These are phyloP conservation scores for Podospora didyma DNA, from an alignment of 495 filamentous ascomycete genomes.

Conservation along the genomic window DNA sequence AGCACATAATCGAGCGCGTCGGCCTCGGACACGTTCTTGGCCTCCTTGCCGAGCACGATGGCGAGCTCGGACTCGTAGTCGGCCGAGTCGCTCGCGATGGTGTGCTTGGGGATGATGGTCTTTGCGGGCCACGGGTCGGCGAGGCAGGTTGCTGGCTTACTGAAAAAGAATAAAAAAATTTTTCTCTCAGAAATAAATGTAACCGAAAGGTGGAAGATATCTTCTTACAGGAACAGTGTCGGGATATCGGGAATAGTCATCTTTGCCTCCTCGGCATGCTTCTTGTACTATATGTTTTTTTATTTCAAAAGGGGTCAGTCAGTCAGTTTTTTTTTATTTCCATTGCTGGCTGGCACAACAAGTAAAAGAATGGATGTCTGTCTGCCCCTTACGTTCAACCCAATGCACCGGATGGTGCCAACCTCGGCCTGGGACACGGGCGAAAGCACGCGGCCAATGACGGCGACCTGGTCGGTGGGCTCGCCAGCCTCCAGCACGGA, in stretches of 20 bases:
- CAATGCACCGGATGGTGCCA: constrained; percentile 44
- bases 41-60: constrained; percentile 43
- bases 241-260: constrained; percentile 41
- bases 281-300: constrained; percentile 41
- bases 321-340: constrained; percentile 1
- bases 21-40: constrained; percentile 43
- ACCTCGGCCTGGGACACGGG: constrained; percentile 46
- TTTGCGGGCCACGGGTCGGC: constrained; percentile 42
- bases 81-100: constrained; percentile 34
- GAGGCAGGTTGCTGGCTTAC: constrained; percentile 39
- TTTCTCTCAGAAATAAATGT: background rate
- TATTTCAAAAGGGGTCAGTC: no score
- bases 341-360: background rate
- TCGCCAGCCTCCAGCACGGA: constrained; percentile 52
- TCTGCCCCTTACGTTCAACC: constrained; percentile 46
- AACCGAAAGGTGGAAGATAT: background rate
- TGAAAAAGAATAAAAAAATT: constrained; percentile 1
- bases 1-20: constrained; percentile 44
- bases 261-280: constrained; percentile 43
- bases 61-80: constrained; percentile 47
- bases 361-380: no score
- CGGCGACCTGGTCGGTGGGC: constrained; percentile 44
- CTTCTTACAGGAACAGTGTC: constrained; percentile 39
- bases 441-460: constrained; percentile 51
- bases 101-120: constrained; percentile 43